phyloP scores from a whole-genome alignment of 1,284 basidiomycete genomes.

The Xerocomus minutiporus region DNA sequence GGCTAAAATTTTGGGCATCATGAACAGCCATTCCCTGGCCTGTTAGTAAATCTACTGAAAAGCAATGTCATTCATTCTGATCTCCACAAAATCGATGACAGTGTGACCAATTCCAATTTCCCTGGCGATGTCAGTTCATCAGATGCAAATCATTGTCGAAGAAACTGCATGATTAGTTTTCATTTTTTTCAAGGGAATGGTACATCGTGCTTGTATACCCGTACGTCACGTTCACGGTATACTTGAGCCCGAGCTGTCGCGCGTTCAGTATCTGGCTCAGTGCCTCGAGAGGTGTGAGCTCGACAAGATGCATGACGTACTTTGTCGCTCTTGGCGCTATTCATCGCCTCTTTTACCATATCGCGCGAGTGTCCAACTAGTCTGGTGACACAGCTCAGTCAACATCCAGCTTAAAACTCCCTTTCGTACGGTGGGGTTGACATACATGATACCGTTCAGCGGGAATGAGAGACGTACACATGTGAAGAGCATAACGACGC shows the following conservation, averaged over 20 bases:
- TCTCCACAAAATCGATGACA: too few relatives aligned
- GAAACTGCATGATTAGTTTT: too few relatives aligned
- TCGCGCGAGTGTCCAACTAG: conserved; percentile 85
- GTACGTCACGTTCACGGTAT: conserved; percentile 87
- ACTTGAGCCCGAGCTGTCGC: conserved; percentile 84
- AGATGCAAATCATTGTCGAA: too few relatives aligned
- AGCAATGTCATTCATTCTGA: too few relatives aligned
- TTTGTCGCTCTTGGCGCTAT: conserved; percentile 68
- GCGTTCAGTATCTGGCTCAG: conserved; percentile 77
- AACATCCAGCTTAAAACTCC: conserved; percentile 91
- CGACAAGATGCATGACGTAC: conserved; percentile 34
- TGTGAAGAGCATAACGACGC: conserved; percentile 19
- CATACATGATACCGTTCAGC: conserved; percentile 93
- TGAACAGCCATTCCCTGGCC: too few relatives aligned
- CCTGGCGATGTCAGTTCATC: too few relatives aligned
- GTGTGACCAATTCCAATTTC: too few relatives aligned
- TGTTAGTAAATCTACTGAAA: too few relatives aligned
- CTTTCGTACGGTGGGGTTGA: conserved; percentile 80
- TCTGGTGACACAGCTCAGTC: conserved; percentile 56
- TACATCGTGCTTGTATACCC: conserved; percentile 93
- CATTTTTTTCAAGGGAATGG: not conserved
- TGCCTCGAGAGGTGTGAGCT: conserved; percentile 43
- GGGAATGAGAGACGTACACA: conserved; percentile 30
- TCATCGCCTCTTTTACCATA: conserved; percentile 99
- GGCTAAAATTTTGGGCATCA: too few relatives aligned